Percentiles rank a stretch among this genome's conserved stretches.
phyloP scores from a whole-genome alignment of 257 asterid species.

The Henckelia pumila region DNA sequence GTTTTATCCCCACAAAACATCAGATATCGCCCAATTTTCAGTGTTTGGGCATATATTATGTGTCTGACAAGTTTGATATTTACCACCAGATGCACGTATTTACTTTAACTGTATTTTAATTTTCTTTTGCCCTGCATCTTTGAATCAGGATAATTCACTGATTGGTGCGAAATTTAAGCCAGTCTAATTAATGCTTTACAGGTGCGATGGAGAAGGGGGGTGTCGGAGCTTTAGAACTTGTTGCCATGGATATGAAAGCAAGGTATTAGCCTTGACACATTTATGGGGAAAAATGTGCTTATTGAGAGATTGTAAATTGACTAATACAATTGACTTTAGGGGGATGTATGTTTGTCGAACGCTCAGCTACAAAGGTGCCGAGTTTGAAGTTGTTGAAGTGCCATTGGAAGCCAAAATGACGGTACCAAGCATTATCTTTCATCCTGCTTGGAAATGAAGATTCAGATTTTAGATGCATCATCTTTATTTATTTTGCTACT shows the following conservation, averaged over 20 bases:
- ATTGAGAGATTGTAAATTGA: conserved; percentile 26
- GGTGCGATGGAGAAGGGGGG: conserved; percentile 97
- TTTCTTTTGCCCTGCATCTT: not conserved
- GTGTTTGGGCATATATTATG: conserved; percentile 20
- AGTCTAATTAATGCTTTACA: conserved; percentile 32
- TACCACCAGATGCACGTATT: not conserved
- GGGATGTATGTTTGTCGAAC: conserved; percentile 99
- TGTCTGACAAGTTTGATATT: conserved; percentile 6
- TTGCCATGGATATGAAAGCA: conserved; percentile 99
- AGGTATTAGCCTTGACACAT: conserved; percentile 45
- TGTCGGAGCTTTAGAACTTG: conserved; percentile 99
- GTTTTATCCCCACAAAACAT: conserved; percentile 12
- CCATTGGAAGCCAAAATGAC: conserved; percentile 76
- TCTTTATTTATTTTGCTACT: conserved; percentile 11
- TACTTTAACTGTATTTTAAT: conserved; percentile 7
- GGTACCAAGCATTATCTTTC: conserved; percentile 41
- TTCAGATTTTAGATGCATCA: conserved; percentile 1
- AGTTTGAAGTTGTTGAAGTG: conserved; percentile 94
- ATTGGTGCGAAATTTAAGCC: conserved; percentile 14
- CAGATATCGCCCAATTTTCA: conserved; percentile 2
- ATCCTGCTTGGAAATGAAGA: conserved; percentile 23
- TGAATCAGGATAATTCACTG: not conserved
- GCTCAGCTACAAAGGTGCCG: conserved; percentile 91
- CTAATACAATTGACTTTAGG: conserved; percentile 39
- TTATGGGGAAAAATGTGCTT: conserved; percentile 19